Evolutionary conservation across 169 alveolate species (phyloP), one percentile per base, ranked within the genome.

Genomic region (Toxoplasma gondii): DNA sequence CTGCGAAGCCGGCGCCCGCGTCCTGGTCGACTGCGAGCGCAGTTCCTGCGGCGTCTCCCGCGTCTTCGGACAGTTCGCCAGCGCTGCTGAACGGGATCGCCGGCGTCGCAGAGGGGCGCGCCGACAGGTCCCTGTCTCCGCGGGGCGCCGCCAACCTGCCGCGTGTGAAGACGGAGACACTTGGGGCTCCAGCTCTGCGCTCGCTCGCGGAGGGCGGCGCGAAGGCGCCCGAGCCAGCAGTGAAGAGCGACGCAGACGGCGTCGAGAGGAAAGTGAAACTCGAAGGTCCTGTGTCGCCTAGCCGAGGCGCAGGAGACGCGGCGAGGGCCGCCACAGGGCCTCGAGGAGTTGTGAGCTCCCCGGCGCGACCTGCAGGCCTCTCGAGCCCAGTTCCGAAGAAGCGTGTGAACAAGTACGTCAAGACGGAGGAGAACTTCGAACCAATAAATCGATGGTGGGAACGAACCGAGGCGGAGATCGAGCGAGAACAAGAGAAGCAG

Each of bases 371-470:
- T 34, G 80, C 88, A 41, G 70, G 84, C n/a, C 12, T 44, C 24
- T 38, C 74, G 36, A 34, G 84, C n/a, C 74, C 93, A 19, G 88
- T 67, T 12, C 49, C 49, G 29, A 38, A 27, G 24, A 38, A 70
- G 45, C 24, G 70, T 2, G 34, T 88, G 38, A 78, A 80, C 53
- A 78, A 64, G 45, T 92, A 41, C 44, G 80, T 67, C 29, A 93
- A 93, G 38, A 93, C 93, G 39, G 95, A 83, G 43, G 95, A 69
- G 29, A 53, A 86, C 69, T 83, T 93, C 70, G 93, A 86, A 88
- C 95, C 95, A 43, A 83, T 86, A 0, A 53, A 88, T 34, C 69
- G 95, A 2, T 93, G 95, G 93, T 83, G 95, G 93, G 93, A 83
- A 83, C 86, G 86, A 45, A 43, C 90, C 2, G 90, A 82, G 67